Conservation (phyloP, 1,284 basidiomycete genomes). For the Singerocomus inundabilis region DNA sequence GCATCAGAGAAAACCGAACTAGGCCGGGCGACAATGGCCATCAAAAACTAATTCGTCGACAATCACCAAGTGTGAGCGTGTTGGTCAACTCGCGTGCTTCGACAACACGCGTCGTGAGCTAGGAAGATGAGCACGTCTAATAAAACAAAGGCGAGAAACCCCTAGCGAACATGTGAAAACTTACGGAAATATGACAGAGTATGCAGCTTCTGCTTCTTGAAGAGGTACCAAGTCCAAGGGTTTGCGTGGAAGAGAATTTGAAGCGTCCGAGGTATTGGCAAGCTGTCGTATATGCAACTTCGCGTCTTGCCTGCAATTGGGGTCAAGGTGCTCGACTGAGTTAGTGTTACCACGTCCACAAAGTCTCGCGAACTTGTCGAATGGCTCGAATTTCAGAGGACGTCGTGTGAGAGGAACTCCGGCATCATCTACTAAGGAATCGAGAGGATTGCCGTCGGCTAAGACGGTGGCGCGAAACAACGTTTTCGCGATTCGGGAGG, state of each 20-base stretch:
- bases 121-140: constrained; percentile 1
- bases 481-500: constrained; percentile 13
- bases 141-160: not conserved
- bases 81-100: not conserved
- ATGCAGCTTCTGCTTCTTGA: constrained; percentile 30
- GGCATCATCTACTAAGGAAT: constrained; percentile 12
- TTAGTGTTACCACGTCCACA: not conserved
- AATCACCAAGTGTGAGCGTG: too few species aligned
- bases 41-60: not conserved
- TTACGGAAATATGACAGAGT: constrained; percentile 30
- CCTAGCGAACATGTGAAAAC: constrained; percentile 1
- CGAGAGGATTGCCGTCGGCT: constrained; percentile 25
- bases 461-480: constrained; percentile 29
- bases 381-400: constrained; percentile 29
- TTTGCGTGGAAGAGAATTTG: constrained; percentile 1
- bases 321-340: not conserved
- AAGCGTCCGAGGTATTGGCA: not conserved
- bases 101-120: not conserved
- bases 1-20: not conserved
- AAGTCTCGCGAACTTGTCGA: constrained; percentile 18
- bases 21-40: not conserved
- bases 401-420: constrained; percentile 18
- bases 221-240: constrained; percentile 28
- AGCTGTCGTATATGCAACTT: not conserved
- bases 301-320: not conserved